Conservation (phyloP, 192 early-diverging fungal species). For the Coemansia sp. region DNA sequence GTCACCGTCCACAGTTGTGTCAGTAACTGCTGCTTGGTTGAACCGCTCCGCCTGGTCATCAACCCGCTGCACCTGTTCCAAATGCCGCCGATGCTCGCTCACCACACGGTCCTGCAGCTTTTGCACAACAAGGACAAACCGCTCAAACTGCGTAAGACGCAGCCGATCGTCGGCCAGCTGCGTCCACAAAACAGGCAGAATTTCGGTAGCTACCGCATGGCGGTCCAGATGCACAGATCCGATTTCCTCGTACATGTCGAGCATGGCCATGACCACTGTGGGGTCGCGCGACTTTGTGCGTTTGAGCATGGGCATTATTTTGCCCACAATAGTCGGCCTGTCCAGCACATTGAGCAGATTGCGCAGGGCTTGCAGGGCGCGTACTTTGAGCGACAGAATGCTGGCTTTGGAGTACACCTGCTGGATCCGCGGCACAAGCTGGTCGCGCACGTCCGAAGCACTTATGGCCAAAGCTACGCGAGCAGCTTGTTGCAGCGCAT, state of each 20-base stretch:
- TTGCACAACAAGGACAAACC: slow-evolving; percentile 62
- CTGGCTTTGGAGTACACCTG: slow-evolving; percentile 68
- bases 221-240: slow-evolving; percentile 66
- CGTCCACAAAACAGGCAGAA: slow-evolving; percentile 78
- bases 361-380: slow-evolving; percentile 69
- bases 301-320: slow-evolving; percentile 74
- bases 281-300: slow-evolving; percentile 77
- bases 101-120: slow-evolving; percentile 59
- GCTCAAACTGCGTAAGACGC: slow-evolving; percentile 69
- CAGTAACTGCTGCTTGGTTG: background rate
- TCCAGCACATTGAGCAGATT: slow-evolving; percentile 66
- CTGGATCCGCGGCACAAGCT: slow-evolving; percentile 72
- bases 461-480: slow-evolving; percentile 58
- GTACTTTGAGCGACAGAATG: slow-evolving; percentile 68
- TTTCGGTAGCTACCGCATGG: slow-evolving; percentile 69
- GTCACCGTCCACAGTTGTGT: background rate
- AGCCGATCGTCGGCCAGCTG: slow-evolving; percentile 69
- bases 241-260: slow-evolving; percentile 79
- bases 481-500: slow-evolving; percentile 65
- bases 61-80: slow-evolving; percentile 58
- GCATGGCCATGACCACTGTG: slow-evolving; percentile 71
- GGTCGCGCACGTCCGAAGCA: slow-evolving; percentile 61
- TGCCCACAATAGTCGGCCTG: slow-evolving; percentile 68
- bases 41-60: slow-evolving; percentile 25
- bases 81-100: slow-evolving; percentile 59